These are phyloP conservation scores for Pseudocercospora vitis DNA, from an alignment of 2,329 filamentous ascomycete species.

Conservation along the genomic window DNA sequence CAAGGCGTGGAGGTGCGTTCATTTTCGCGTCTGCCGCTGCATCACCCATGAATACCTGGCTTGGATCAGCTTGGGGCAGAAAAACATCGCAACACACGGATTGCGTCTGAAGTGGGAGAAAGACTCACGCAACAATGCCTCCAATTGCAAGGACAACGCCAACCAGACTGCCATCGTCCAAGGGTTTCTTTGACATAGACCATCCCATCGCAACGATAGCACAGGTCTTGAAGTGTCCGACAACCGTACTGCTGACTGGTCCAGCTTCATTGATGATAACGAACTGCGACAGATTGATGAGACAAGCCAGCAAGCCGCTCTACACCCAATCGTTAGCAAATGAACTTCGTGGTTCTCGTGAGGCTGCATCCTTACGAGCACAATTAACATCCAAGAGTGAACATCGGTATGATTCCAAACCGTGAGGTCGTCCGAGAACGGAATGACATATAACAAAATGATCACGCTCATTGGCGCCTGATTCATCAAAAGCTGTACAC, in stretches of 20 bases:
- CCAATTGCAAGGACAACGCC: constrained; percentile 36
- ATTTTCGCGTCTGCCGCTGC: constrained; percentile 21
- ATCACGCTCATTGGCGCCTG: constrained; percentile 64
- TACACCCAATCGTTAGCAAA: constrained; percentile 34
- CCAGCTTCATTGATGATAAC: constrained; percentile 38
- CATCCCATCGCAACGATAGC: constrained; percentile 37
- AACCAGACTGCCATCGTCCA: constrained; percentile 33
- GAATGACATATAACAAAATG: constrained; percentile 64
- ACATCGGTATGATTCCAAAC: constrained; percentile 54
- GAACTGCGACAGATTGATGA: constrained; percentile 57
- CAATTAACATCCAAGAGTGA: constrained; percentile 48
- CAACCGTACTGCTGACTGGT: constrained; percentile 38
- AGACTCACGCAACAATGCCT: constrained; percentile 36
- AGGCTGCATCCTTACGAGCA: constrained; percentile 49
- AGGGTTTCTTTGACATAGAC: constrained; percentile 28
- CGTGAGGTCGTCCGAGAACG: constrained; percentile 64
- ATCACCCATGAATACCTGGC: constrained; percentile 25
- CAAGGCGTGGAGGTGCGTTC: constrained; percentile 14
- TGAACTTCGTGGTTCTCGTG: neutral
- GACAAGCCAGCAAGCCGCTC: constrained; percentile 63
- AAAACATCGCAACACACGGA: constrained; percentile 9
- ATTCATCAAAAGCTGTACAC: constrained; percentile 69
- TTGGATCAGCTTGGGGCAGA: too few relatives aligned
- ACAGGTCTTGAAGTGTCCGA: constrained; percentile 40
- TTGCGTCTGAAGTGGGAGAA: neutral